Percentiles rank a stretch among this genome's conserved stretches.
Evolutionary conservation across 2,329 filamentous ascomycete species (phyloP).

Genomic region (Colletotrichum magnum): DNA sequence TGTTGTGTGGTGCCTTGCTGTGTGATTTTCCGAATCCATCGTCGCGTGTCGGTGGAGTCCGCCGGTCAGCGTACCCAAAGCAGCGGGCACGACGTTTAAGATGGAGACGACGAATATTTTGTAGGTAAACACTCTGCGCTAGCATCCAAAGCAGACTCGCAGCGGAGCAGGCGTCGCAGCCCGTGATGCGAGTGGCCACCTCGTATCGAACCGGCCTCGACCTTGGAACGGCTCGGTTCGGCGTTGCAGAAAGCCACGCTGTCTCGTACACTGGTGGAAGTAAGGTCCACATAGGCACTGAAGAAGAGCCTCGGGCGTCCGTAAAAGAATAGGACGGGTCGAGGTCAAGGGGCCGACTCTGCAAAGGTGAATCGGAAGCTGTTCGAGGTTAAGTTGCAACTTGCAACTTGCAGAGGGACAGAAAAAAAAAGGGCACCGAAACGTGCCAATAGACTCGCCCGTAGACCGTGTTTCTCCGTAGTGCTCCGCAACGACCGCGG

Average conservation of each 20-base stretch:
- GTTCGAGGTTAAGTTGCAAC: too few species aligned
- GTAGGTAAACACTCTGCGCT: constrained; percentile 33
- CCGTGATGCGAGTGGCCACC: constrained; percentile 11
- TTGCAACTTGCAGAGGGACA: too few species aligned
- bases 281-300: too few species aligned
- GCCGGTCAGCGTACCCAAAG: constrained; percentile 5
- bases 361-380: too few species aligned
- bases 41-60: constrained; percentile 37
- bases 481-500: constrained; percentile 4
- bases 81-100: constrained; percentile 11
- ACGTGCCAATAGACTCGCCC: not conserved
- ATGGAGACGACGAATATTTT: constrained; percentile 33
- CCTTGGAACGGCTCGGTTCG: not conserved
- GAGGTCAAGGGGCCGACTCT: too few species aligned
- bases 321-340: too few species aligned
- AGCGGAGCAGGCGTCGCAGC: constrained; percentile 26
- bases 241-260: not conserved
- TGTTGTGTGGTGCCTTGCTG: too few species aligned
- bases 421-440: not conserved
- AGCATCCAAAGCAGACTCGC: constrained; percentile 26
- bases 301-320: too few species aligned
- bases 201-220: not conserved
- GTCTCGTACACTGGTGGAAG: too few species aligned
- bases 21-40: constrained; percentile 9
- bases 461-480: constrained; percentile 5